Evolutionary conservation across 768 basidiomycete genomes (phyloP).

Genomic region (Pluteus cervinus): DNA sequence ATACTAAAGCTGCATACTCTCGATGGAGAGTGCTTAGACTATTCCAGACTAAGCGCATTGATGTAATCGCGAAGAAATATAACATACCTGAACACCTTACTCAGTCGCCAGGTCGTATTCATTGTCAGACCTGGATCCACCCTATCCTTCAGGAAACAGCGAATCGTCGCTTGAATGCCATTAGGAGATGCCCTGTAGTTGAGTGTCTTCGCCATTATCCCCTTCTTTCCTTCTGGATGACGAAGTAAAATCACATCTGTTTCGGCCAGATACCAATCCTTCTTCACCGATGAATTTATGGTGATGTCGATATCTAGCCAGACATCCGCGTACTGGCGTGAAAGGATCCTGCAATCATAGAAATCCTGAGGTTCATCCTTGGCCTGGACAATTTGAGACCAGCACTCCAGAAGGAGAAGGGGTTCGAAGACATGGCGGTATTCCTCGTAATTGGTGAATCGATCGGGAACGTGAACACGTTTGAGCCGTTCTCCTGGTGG

Average conservation of each 20-base stretch:
- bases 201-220: slow-evolving; percentile 62
- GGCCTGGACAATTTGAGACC: slow-evolving; percentile 79
- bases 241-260: slow-evolving; percentile 81
- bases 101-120: slow-evolving; percentile 64
- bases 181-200: slow-evolving; percentile 27
- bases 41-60: slow-evolving; percentile 4
- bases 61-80: not conserved
- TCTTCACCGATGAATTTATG: slow-evolving; percentile 51
- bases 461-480: slow-evolving; percentile 49
- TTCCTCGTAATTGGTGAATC: slow-evolving; percentile 56
- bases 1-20: slow-evolving; percentile 85
- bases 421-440: slow-evolving; percentile 81
- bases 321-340: slow-evolving; percentile 69
- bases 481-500: slow-evolving; percentile 48
- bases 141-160: slow-evolving; percentile 38
- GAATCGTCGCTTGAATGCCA: slow-evolving; percentile 53
- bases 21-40: slow-evolving; percentile 90
- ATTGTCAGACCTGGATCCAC: slow-evolving; percentile 61
- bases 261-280: slow-evolving; percentile 73
- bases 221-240: slow-evolving; percentile 45
- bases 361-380: slow-evolving; percentile 57
- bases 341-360: slow-evolving; percentile 58
- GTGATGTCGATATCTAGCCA: slow-evolving; percentile 77
- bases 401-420: slow-evolving; percentile 81
- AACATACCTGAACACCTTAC: slow-evolving; percentile 77